A percentile compares a stretch with the other conserved stretches of the same genome.
phyloP scores from a whole-genome alignment of 495 filamentous ascomycete species.

The Penicillium atrosanguineum region DNA sequence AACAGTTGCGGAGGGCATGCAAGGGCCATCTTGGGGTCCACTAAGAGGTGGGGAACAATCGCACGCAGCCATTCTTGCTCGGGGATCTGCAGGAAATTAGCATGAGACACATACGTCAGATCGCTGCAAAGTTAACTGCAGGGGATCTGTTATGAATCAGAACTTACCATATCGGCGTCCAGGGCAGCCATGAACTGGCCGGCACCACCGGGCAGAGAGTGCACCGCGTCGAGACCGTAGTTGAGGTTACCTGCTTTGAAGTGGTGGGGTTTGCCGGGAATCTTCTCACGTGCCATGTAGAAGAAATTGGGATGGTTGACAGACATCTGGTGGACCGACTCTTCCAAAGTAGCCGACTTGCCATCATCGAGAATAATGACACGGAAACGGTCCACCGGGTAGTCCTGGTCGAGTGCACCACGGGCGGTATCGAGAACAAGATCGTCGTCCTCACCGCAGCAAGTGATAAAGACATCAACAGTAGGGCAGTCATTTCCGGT shows the following conservation, averaged over 20 bases:
- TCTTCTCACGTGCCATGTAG: slow-evolving; percentile 49
- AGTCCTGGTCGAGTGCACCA: slow-evolving; percentile 48
- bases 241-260: slow-evolving; percentile 59
- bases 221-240: slow-evolving; percentile 40
- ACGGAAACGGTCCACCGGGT: slow-evolving; percentile 46
- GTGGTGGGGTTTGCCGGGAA: slow-evolving; percentile 45
- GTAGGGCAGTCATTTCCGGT: slow-evolving; percentile 42
- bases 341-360: slow-evolving; percentile 32
- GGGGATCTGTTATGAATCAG: not conserved
- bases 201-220: slow-evolving; percentile 34
- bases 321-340: slow-evolving; percentile 24
- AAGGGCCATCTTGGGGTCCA: slow-evolving; percentile 46
- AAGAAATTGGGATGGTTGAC: slow-evolving; percentile 37
- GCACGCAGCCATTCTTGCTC: slow-evolving; percentile 52
- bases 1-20: slow-evolving; percentile 54
- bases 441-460: slow-evolving; percentile 50
- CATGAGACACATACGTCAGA: not conserved
- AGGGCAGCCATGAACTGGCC: slow-evolving; percentile 49
- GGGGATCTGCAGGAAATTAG: slow-evolving; percentile 38
- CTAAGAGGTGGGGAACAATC: slow-evolving; percentile 45
- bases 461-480: slow-evolving; percentile 52
- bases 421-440: slow-evolving; percentile 53
- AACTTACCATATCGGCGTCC: slow-evolving; percentile 53
- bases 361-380: slow-evolving; percentile 55
- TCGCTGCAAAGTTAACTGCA: not conserved